Evolutionary conservation across 768 basidiomycete species (phyloP).

Genomic region (Lactarius indigo): DNA sequence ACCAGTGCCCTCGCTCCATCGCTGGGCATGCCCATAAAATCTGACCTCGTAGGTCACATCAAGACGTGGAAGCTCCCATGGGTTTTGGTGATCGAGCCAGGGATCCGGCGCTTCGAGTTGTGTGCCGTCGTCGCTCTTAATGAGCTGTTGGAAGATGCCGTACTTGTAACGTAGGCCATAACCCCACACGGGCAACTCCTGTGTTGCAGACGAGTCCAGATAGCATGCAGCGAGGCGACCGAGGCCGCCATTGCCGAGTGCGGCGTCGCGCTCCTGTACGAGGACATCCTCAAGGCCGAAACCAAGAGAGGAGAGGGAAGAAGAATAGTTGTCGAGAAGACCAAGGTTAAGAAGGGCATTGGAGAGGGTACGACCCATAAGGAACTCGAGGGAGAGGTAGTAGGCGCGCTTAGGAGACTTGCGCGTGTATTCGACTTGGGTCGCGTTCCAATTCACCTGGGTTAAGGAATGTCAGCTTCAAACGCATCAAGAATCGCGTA

Average conservation of each 20-base stretch:
- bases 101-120: slow-evolving; percentile 92
- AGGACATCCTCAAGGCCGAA: slow-evolving; percentile 88
- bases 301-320: slow-evolving; percentile 72
- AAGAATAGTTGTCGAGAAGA: slow-evolving; percentile 68
- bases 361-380: slow-evolving; percentile 80
- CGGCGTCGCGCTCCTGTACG: slow-evolving; percentile 90
- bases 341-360: slow-evolving; percentile 86
- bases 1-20: slow-evolving; percentile 46
- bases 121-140: slow-evolving; percentile 70
- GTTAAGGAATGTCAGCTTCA: slow-evolving; percentile 5
- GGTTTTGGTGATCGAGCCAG: slow-evolving; percentile 85
- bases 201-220: slow-evolving; percentile 86
- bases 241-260: slow-evolving; percentile 91
- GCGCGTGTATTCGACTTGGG: slow-evolving; percentile 70
- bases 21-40: slow-evolving; percentile 84
- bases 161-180: slow-evolving; percentile 92
- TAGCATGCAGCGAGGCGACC: slow-evolving; percentile 98
- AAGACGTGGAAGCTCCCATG: slow-evolving; percentile 83
- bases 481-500: neutral
- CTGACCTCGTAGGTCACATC: slow-evolving; percentile 85
- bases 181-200: slow-evolving; percentile 92
- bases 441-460: slow-evolving; percentile 83
- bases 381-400: slow-evolving; percentile 93
- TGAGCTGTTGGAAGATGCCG: slow-evolving; percentile 93
- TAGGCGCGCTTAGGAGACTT: slow-evolving; percentile 88